Evolutionary conservation across 2,329 filamentous ascomycete species (phyloP), one percentile per base, ranked within the genome.

Genomic region (Paraconiothyrium sp.): DNA sequence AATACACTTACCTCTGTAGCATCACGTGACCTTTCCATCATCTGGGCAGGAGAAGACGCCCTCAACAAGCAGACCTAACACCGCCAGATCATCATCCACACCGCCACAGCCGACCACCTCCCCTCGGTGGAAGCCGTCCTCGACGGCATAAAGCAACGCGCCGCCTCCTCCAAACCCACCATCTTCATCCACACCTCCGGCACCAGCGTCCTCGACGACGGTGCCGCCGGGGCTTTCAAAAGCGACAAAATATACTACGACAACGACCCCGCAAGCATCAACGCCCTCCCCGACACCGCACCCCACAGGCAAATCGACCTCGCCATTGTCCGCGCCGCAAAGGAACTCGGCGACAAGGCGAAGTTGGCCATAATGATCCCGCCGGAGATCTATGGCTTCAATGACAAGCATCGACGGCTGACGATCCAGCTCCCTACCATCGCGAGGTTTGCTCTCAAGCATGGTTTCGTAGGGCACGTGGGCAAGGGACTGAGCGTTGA

Each of bases 141-240:
- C 4, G 76, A 78, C 10, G 83, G 82, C 7, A 68, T 85, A 54
- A 65, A 76, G 51, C 65, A 78, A 57, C 78, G 82, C 8, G 77
- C 80, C 1, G 63, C 71, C 1, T 65, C 77, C 11, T 75, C 74
- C 11, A 75, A 79, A 32, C 60, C 60, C 27, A 82, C 81, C 32
- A 61, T 82, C 61, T 85, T 79, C 74, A 83, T 85, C 59, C 83
- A 85, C 67, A 85, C 83, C 3, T 81, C 78, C 7, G 83, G 82
- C 4, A 79, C 80, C 7, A 76, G 74, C 10, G 72, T 83, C 7
- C 64, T 84, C 3, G 74, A 72, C 55, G 83, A 84, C 61, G 69
- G 69, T 11, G 62, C 77, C 1, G 60, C 71, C 14, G 55, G 59
- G 6, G 14, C 76, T 62, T 54, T 54, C 49, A 77, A 77, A 43